Conservation (phyloP, 1,139 yeast genomes). For the Candida albicans region DNA sequence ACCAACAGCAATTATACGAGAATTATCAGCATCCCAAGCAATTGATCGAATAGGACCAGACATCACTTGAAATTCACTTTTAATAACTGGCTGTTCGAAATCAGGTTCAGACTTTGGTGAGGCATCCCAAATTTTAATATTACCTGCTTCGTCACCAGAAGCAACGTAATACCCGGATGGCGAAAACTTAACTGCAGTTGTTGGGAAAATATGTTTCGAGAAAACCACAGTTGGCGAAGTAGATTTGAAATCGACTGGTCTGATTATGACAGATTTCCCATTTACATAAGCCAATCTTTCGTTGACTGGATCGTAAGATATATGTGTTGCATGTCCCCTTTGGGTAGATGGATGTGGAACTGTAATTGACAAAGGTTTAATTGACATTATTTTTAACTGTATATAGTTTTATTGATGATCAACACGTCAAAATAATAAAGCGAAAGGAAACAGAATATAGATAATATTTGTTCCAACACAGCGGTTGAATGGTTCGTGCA, state of each 20-base stretch:
- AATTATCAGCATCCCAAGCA: conserved; percentile 90
- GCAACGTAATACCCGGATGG: conserved; percentile 91
- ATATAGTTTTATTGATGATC: not conserved
- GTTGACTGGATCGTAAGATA: conserved; percentile 69
- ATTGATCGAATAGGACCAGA: conserved; percentile 81
- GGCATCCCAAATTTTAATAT: conserved; percentile 85
- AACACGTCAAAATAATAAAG: not conserved
- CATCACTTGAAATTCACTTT: conserved; percentile 80
- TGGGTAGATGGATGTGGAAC: conserved; percentile 82
- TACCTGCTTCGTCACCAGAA: conserved; percentile 88
- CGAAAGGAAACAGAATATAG: too few species aligned
- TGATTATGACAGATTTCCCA: conserved; percentile 76
- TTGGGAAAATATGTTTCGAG: conserved; percentile 64
- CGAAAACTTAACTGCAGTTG: conserved; percentile 82
- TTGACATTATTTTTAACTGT: conserved; percentile 21
- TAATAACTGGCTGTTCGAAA: conserved; percentile 56
- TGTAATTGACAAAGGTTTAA: conserved; percentile 32
- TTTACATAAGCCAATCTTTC: conserved; percentile 76
- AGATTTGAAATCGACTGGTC: conserved; percentile 52
- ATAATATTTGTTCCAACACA: too few species aligned
- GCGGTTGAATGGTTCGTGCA: too few species aligned
- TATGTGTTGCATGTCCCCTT: conserved; percentile 67
- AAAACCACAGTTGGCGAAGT: conserved; percentile 57
- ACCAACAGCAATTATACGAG: conserved; percentile 90
- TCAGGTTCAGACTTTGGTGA: conserved; percentile 20